Conservation (phyloP, 1,139 yeast species). For the Suhomyces bokatorum region DNA sequence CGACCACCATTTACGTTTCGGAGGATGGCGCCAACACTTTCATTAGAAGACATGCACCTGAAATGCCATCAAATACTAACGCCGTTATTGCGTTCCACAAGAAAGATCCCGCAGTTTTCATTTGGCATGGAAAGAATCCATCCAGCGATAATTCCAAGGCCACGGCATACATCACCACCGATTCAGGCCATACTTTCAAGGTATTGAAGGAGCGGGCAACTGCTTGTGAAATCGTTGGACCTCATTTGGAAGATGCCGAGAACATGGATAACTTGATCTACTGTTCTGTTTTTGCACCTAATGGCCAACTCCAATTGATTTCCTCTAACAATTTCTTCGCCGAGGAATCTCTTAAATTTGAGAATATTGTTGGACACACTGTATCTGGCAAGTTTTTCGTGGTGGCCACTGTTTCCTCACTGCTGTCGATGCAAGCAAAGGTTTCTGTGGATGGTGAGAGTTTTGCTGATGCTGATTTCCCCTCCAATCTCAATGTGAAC, state of each 20-base stretch:
- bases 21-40: constrained; percentile 68
- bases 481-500: constrained; percentile 61
- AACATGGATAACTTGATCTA: constrained; percentile 54
- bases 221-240: constrained; percentile 68
- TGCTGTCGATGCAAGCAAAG: constrained; percentile 55
- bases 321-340: constrained; percentile 58
- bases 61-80: constrained; percentile 32
- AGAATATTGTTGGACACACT: constrained; percentile 64
- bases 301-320: constrained; percentile 36
- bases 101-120: constrained; percentile 53
- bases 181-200: constrained; percentile 65
- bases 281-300: constrained; percentile 52
- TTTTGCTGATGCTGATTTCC: constrained; percentile 82
- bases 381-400: constrained; percentile 66
- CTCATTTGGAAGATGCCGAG: constrained; percentile 40
- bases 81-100: constrained; percentile 58
- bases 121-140: constrained; percentile 65
- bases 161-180: constrained; percentile 58
- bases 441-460: constrained; percentile 80
- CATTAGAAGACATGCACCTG: constrained; percentile 49
- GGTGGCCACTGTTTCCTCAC: constrained; percentile 57
- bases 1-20: constrained; percentile 55
- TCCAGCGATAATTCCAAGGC: constrained; percentile 47
- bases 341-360: constrained; percentile 40
- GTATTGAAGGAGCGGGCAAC: constrained; percentile 51